Conservation (phyloP, 208 protist genomes). For the Ichthyophonus hoferi region DNA sequence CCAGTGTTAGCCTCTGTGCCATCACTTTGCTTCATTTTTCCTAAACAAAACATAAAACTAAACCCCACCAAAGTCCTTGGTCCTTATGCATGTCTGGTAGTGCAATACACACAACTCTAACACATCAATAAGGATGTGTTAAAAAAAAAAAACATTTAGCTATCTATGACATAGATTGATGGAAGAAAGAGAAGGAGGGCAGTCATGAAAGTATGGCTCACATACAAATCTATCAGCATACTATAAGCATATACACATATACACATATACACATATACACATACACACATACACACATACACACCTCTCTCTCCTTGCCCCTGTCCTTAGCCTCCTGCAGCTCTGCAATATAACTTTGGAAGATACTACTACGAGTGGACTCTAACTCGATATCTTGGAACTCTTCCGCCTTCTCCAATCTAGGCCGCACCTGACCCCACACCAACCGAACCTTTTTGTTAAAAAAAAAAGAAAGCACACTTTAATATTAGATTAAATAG, state of each 20-base stretch:
- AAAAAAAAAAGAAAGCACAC: neutral
- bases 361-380: neutral
- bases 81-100: neutral
- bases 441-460: neutral
- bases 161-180: too few species aligned
- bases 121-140: too few species aligned
- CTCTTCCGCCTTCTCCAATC: neutral
- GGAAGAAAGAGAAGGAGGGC: too few species aligned
- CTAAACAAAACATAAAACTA: too few species aligned
- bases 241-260: neutral
- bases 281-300: neutral
- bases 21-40: too few species aligned
- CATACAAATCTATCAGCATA: neutral
- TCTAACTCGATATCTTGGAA: neutral
- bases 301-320: neutral
- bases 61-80: neutral
- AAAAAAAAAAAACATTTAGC: too few species aligned
- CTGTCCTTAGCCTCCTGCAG: neutral
- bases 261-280: neutral
- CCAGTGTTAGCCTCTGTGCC: neutral
- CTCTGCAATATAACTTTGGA: neutral
- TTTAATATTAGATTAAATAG: neutral
- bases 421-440: neutral
- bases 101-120: too few species aligned
- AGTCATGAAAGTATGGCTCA: neutral